These are phyloP conservation scores for Penicillium crystallinum DNA, from an alignment of 495 filamentous ascomycete species.

Conservation along the genomic window DNA sequence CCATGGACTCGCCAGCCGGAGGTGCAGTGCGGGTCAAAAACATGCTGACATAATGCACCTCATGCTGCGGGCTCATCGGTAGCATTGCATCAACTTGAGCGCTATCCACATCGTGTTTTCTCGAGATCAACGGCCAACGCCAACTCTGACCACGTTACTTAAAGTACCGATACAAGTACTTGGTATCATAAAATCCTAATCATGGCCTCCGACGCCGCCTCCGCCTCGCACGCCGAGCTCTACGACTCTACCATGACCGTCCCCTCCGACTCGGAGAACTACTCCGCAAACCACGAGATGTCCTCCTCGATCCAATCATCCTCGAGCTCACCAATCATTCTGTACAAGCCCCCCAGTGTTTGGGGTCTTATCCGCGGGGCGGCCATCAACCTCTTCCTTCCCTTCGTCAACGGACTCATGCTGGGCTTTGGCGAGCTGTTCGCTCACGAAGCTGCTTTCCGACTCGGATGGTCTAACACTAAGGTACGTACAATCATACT, in stretches of 20 bases:
- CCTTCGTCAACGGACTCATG: constrained; percentile 98
- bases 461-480: constrained; percentile 87
- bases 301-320: constrained; percentile 59
- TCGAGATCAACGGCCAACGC: not conserved
- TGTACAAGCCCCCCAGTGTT: constrained; percentile 83
- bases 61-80: not conserved
- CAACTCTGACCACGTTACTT: not conserved
- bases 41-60: not conserved
- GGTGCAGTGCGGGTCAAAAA: not conserved
- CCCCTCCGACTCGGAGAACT: constrained; percentile 85
- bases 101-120: not conserved
- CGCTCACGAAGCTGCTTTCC: constrained; percentile 90
- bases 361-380: constrained; percentile 82
- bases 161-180: not conserved
- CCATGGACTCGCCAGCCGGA: too few species aligned
- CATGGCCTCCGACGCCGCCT: constrained; percentile 44
- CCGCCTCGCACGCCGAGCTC: constrained; percentile 51
- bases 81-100: not conserved
- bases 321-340: constrained; percentile 69
- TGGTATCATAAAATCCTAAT: not conserved
- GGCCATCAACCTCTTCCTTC: constrained; percentile 89
- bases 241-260: constrained; percentile 80
- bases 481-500: constrained; percentile 55
- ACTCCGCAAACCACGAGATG: constrained; percentile 62
- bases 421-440: constrained; percentile 94